Percentiles rank a stretch among this genome's conserved stretches.
Conservation (phyloP, 2,329 filamentous ascomycete species). For the Diaporthe nobilis region DNA sequence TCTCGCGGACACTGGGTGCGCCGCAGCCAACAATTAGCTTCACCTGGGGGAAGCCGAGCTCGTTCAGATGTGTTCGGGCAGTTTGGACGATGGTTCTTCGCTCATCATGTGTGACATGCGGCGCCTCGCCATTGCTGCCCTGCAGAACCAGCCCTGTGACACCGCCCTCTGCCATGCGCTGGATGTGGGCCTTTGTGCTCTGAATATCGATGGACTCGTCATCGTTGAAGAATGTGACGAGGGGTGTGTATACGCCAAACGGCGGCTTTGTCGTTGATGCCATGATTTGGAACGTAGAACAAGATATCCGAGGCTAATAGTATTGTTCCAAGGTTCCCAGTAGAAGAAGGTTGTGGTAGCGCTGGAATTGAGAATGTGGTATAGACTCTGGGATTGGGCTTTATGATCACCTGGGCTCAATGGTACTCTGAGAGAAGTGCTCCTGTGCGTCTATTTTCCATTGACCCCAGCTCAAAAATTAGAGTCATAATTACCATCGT, state of each 20-base stretch:
- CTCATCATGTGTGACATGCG: constrained; percentile 18
- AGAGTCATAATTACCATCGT: neutral
- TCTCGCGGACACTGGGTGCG: constrained; percentile 13
- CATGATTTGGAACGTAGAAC: neutral
- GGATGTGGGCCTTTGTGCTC: constrained; percentile 11
- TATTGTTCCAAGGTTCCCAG: neutral
- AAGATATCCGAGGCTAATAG: neutral
- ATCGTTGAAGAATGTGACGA: constrained; percentile 30
- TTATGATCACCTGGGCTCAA: neutral
- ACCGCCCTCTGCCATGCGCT: constrained; percentile 13
- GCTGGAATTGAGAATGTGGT: neutral
- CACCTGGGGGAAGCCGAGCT: neutral
- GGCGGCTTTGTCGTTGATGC: neutral
- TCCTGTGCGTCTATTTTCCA: neutral
- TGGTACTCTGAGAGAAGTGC: no score
- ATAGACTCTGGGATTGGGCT: neutral
- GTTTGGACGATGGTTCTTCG: neutral
- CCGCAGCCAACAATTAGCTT: constrained; percentile 18
- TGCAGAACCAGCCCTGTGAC: constrained; percentile 6
- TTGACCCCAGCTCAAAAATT: neutral
- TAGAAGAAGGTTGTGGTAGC: neutral
- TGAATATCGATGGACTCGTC: constrained; percentile 15
- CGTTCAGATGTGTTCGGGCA: neutral
- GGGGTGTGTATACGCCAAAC: constrained; percentile 1
- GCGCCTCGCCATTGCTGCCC: constrained; percentile 31